Evolutionary conservation across 139 green algal species (phyloP).

Genomic region (Micromonas pusilla): DNA sequence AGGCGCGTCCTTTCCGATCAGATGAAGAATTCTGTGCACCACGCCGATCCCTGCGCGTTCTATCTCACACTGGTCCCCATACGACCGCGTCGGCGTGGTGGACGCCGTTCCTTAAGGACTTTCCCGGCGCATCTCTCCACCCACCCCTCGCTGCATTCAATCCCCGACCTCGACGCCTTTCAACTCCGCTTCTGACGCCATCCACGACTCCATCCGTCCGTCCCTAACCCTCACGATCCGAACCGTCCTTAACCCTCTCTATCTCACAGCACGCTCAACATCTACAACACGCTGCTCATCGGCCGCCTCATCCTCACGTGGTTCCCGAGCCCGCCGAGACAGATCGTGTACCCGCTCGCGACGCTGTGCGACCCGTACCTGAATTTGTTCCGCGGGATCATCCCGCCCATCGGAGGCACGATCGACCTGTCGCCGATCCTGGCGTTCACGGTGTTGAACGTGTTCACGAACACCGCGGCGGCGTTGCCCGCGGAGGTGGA

Average conservation of each 20-base stretch:
- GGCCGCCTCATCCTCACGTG: constrained; percentile 89
- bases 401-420: constrained; percentile 83
- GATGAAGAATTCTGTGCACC: too few relatives aligned
- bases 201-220: too few relatives aligned
- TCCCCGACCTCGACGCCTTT: too few relatives aligned
- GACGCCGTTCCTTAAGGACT: too few relatives aligned
- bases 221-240: neutral
- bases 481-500: constrained; percentile 72
- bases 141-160: too few relatives aligned
- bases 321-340: constrained; percentile 82
- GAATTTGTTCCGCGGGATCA: constrained; percentile 96
- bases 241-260: constrained; percentile 7
- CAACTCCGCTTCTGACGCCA: too few relatives aligned
- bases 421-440: constrained; percentile 95
- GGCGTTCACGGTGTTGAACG: constrained; percentile 86
- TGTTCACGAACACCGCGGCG: constrained; percentile 76
- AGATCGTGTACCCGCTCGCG: constrained; percentile 65
- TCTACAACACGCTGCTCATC: constrained; percentile 96
- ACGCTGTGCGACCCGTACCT: constrained; percentile 91
- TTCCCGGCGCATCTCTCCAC: too few relatives aligned
- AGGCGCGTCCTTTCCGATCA: too few relatives aligned
- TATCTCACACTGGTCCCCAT: too few relatives aligned
- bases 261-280: constrained; percentile 61
- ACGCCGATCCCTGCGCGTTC: too few relatives aligned
- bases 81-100: too few relatives aligned